Evolutionary conservation across 129 eudicot species (phyloP).

Genomic region (Scalesia atractyloides): DNA sequence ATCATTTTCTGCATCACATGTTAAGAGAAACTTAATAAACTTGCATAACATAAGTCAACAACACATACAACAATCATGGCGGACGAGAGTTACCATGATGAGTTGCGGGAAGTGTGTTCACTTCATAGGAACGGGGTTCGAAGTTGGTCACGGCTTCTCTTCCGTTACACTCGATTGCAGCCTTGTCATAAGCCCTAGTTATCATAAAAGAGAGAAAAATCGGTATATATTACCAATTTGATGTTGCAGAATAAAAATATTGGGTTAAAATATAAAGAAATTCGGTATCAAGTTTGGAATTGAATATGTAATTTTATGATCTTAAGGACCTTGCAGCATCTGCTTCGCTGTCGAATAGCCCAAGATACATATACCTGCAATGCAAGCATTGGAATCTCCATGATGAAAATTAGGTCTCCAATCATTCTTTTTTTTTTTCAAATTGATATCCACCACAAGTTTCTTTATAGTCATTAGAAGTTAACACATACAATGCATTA

Average conservation of each 20-base stretch:
- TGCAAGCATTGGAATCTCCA: slow-evolving; percentile 46
- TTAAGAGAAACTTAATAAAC: background rate
- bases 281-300: slow-evolving; percentile 21
- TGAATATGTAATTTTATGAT: slow-evolving; percentile 38
- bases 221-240: slow-evolving; percentile 41
- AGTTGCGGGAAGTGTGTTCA: slow-evolving; percentile 24
- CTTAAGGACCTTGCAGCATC: slow-evolving; percentile 83
- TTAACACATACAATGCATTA: slow-evolving; percentile 5
- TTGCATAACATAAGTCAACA: background rate
- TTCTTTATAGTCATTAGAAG: slow-evolving; percentile 7
- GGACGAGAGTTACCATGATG: slow-evolving; percentile 32
- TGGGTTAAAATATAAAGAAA: slow-evolving; percentile 18
- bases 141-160: slow-evolving; percentile 79
- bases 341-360: slow-evolving; percentile 77
- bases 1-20: slow-evolving; percentile 38
- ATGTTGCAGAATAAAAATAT: slow-evolving; percentile 34
- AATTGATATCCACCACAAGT: slow-evolving; percentile 4
- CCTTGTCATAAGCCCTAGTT: slow-evolving; percentile 78
- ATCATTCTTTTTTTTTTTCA: slow-evolving; percentile 25
- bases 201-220: slow-evolving; percentile 29
- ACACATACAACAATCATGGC: background rate
- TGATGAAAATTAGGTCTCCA: slow-evolving; percentile 35
- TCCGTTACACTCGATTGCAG: slow-evolving; percentile 72
- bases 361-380: slow-evolving; percentile 86
- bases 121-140: slow-evolving; percentile 55